Conservation (phyloP, 164 flowering plant species). For the Dillenia turbinata region DNA sequence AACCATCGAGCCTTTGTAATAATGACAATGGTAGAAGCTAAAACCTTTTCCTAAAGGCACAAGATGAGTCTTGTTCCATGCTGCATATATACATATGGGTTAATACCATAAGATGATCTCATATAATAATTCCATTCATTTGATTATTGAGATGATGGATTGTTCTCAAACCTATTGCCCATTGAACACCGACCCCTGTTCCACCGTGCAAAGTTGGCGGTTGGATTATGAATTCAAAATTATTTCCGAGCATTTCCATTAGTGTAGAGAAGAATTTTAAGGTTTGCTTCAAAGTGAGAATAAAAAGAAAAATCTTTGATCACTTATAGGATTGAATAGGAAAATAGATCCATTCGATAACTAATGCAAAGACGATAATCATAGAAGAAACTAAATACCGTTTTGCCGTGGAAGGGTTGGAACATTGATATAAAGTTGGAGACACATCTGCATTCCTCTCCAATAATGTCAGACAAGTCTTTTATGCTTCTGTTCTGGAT, state of each 20-base stretch:
- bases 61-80: slow-evolving; percentile 35
- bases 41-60: slow-evolving; percentile 52
- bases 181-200: slow-evolving; percentile 43
- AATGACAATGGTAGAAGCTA: slow-evolving; percentile 49
- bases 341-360: neutral
- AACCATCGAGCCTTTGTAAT: slow-evolving; percentile 47
- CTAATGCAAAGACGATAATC: neutral
- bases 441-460: slow-evolving; percentile 53
- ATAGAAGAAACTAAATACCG: slow-evolving; percentile 27
- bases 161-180: slow-evolving; percentile 47
- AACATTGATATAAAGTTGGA: slow-evolving; percentile 44
- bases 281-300: slow-evolving; percentile 43
- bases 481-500: slow-evolving; percentile 34
- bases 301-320: neutral
- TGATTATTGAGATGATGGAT: no score
- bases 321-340: neutral
- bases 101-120: no score
- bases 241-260: slow-evolving; percentile 37
- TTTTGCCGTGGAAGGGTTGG: slow-evolving; percentile 44
- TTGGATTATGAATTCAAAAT: slow-evolving; percentile 42
- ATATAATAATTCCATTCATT: no score
- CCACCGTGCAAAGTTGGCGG: slow-evolving; percentile 48
- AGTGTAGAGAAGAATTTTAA: slow-evolving; percentile 45
- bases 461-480: slow-evolving; percentile 47
- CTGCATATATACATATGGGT: slow-evolving; percentile 26